These are phyloP conservation scores for Fusarium sp. DNA, from an alignment of 2,329 filamentous ascomycete genomes.

Conservation along the genomic window DNA sequence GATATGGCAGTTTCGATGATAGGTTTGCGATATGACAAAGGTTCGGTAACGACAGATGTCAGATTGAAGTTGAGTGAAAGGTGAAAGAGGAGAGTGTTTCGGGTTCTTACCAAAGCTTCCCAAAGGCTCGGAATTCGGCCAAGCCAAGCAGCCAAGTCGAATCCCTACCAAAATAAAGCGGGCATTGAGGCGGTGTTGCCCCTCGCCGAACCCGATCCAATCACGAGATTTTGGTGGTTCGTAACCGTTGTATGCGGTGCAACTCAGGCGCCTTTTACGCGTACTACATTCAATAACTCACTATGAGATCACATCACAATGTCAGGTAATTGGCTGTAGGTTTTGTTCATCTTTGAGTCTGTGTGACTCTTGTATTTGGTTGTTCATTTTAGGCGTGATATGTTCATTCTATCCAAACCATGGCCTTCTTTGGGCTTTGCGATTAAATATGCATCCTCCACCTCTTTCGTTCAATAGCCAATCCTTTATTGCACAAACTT, in stretches of 20 bases:
- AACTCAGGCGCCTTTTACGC: slow-evolving; percentile 20
- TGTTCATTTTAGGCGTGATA: slow-evolving; percentile 24
- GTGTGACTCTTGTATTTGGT: slow-evolving; percentile 15
- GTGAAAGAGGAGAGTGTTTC: slow-evolving; percentile 30
- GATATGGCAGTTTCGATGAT: neutral
- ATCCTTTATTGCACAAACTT: slow-evolving; percentile 61
- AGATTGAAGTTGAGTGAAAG: slow-evolving; percentile 19
- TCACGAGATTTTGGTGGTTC: slow-evolving; percentile 31
- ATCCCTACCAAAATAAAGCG: slow-evolving; percentile 41
- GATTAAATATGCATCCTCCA: slow-evolving; percentile 26
- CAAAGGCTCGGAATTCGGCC: slow-evolving; percentile 15
- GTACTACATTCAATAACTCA: neutral
- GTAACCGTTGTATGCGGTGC: slow-evolving; percentile 8
- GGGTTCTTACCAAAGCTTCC: slow-evolving; percentile 14
- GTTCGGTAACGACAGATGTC: slow-evolving; percentile 23
- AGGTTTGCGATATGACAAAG: slow-evolving; percentile 13
- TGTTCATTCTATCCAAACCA: slow-evolving; percentile 16
- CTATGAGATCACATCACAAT: neutral
- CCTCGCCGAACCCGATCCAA: slow-evolving; percentile 35
- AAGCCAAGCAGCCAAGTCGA: slow-evolving; percentile 1
- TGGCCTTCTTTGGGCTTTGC: slow-evolving; percentile 34
- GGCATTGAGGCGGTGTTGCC: slow-evolving; percentile 48
- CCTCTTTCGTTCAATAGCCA: slow-evolving; percentile 9
- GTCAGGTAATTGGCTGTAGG: neutral
- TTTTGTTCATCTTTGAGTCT: slow-evolving; percentile 10